Evolutionary conservation across 345 rosid species (phyloP).

Genomic region (Moringa oleifera): DNA sequence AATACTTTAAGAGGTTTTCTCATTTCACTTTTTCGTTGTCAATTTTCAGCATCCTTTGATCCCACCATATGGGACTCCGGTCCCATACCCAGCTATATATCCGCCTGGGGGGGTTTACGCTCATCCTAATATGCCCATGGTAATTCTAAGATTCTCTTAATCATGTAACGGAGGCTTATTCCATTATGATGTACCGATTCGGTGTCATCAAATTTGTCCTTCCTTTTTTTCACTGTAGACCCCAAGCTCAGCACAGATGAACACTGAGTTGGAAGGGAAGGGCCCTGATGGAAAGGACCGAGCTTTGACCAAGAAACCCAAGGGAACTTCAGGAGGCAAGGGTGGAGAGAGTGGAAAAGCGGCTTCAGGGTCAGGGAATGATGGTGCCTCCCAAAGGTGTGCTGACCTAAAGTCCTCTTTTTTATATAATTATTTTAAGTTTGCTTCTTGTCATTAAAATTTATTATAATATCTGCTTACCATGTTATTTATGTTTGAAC

Average conservation of each 20-base stretch:
- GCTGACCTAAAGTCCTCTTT: background rate
- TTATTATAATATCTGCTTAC: no score
- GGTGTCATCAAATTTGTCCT: background rate
- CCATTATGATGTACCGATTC: background rate
- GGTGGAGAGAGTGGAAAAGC: conserved; percentile 54
- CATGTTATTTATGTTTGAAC: no score
- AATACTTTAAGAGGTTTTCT: conserved; percentile 7
- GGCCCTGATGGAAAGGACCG: conserved; percentile 46
- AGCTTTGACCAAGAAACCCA: conserved; percentile 58
- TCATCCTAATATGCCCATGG: conserved; percentile 78
- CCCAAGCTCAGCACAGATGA: conserved; percentile 43
- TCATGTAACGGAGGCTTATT: background rate
- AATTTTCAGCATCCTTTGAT: conserved; percentile 76
- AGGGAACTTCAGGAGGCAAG: conserved; percentile 56
- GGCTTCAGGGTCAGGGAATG: conserved; percentile 86
- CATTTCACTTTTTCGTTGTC: conserved; percentile 8
- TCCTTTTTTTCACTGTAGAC: conserved; percentile 28
- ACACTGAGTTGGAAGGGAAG: conserved; percentile 46
- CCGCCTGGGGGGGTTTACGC: conserved; percentile 90
- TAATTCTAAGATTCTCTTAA: conserved; percentile 20
- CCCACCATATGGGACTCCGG: conserved; percentile 87
- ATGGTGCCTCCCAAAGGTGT: conserved; percentile 79
- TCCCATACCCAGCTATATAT: conserved; percentile 88
- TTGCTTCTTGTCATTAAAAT: no score
- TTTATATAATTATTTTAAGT: background rate